Evolutionary conservation across 202 grass and related monocot species (phyloP), one percentile per base, ranked within the genome.

Genomic region (Cymbopogon flexuosus): DNA sequence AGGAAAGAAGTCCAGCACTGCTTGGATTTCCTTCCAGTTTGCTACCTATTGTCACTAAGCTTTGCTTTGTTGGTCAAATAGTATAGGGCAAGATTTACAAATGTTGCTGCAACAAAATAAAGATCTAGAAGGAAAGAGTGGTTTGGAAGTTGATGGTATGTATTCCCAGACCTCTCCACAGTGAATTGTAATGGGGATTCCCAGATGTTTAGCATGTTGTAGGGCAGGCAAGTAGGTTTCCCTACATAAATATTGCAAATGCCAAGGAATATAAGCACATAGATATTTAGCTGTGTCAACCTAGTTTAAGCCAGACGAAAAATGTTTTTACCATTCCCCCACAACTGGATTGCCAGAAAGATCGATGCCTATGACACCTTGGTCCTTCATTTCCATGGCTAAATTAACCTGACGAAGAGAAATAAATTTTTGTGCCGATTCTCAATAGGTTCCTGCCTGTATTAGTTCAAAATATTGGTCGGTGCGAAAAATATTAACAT

Each of bases 311-410:
- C 16, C 18, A 89, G 51, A 72, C 59, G 21, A 2, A 46, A 24
- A 41, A n/a, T 68, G 42, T 3, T 46, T 58, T 78, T 93, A 98
- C 95, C 95, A 98, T 43, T 98, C 84, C 54, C 95, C 95, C 78
- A 98, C 67, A 87, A 81, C 81, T 85, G 95, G 95, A 89, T 98
- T 92, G 56, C 95, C 95, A 52, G 95, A 98, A 67, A 98, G 89
- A 76, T 98, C 95, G 73, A 98, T 89, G 40, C 95, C 95, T 64
- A 98, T 84, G 52, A 98, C 88, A 68, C 92, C 95, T 39, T 86
- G 72, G 60, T 88, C 88, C 90, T 93, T 98, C 92, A 94, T 72
- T 82, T 95, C 92, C 80, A 84, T 88, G 83, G 95, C 95, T 77
- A 98, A 90, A 82, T 94, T 90, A 88, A 98, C 86, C 92, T 98